Base-by-base conservation (phyloP, 257 asterid genomes). In the Nemophila menziesii region DNA sequence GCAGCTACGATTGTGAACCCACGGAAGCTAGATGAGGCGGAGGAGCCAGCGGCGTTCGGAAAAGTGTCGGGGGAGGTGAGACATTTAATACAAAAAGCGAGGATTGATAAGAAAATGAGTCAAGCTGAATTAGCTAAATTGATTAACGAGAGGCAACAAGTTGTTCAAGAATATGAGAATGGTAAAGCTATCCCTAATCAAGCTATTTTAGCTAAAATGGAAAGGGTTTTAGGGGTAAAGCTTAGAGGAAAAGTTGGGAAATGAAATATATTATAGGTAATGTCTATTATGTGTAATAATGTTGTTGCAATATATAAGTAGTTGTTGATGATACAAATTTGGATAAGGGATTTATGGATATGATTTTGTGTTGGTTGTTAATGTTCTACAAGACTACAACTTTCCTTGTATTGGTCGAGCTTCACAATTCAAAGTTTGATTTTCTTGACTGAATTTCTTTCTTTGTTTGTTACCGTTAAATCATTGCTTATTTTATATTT, bases 121-220 rank as follows among this genome's bases (percentile, higher is more conserved):
- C 78, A 71, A 37, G 60, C 74, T 2, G 78, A 71, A 11, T 10
- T 66, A 7, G 74, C 68, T 3, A 71, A 71, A 54, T 56, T 42
- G 46, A 71, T 71, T 1, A 71, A 66, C 43, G 74, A 71, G 49
- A 41, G 66, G 33, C 57, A 62, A 0, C 74, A 71, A 52, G 68
- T 71, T 37, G 71, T 71, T 16, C 67, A 60, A 2, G 68, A 71
- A 45, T 71, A 71, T 8, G 78, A 71, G 54, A 71, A 66, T 16
- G 78, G 78, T 1, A 71, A 71, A 36, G 78, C 78, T 1, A 63
- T 70, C 24, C 78, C 74, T 21, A 70, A 55, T 22, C 78, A 66
- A 37, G 49, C 56, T 5, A 56, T 70, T 33, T 47, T 70, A 54
- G 74, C 74, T 26, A 66, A 62, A 48, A 66, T 71, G 71, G 78